Conservation (phyloP, 768 basidiomycete genomes). For the Phlegmacium glaucopus region DNA sequence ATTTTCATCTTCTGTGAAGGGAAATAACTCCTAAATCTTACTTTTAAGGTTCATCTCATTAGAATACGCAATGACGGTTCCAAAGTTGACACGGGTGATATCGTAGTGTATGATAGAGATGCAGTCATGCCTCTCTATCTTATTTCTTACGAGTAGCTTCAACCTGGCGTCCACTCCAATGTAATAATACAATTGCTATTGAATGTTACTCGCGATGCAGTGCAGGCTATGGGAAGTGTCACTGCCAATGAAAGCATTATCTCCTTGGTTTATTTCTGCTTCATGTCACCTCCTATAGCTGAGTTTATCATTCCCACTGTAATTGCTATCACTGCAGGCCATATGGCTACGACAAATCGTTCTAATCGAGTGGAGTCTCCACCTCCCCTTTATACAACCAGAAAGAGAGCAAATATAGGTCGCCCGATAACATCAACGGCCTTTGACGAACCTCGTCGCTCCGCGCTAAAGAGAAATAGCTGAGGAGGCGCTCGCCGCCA, state of each 20-base stretch:
- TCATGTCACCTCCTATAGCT: too few relatives aligned
- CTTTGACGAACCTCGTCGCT: slow-evolving; percentile 23
- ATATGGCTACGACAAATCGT: too few relatives aligned
- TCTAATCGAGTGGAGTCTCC: too few relatives aligned
- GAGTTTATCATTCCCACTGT: too few relatives aligned
- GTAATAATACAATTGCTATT: background rate
- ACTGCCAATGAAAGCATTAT: too few relatives aligned
- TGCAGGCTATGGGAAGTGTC: too few relatives aligned
- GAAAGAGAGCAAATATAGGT: background rate
- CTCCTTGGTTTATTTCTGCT: too few relatives aligned
- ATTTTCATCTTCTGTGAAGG: background rate
- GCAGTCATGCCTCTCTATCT: slow-evolving; percentile 20
- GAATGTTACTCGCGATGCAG: too few relatives aligned
- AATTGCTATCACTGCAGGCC: too few relatives aligned
- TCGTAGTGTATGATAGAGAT: slow-evolving; percentile 12
- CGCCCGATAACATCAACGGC: background rate
- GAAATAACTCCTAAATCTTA: background rate
- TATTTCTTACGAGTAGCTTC: slow-evolving; percentile 13
- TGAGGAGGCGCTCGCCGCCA: slow-evolving; percentile 44
- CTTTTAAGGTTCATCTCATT: slow-evolving; percentile 11
- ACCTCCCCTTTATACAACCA: too few relatives aligned
- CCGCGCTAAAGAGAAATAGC: slow-evolving; percentile 42
- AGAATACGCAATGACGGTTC: slow-evolving; percentile 1
- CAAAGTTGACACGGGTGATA: slow-evolving; percentile 13
- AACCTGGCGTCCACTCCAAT: background rate